Base-by-base conservation (phyloP, 2,329 filamentous ascomycete species). In the Fusarium falciforme region DNA sequence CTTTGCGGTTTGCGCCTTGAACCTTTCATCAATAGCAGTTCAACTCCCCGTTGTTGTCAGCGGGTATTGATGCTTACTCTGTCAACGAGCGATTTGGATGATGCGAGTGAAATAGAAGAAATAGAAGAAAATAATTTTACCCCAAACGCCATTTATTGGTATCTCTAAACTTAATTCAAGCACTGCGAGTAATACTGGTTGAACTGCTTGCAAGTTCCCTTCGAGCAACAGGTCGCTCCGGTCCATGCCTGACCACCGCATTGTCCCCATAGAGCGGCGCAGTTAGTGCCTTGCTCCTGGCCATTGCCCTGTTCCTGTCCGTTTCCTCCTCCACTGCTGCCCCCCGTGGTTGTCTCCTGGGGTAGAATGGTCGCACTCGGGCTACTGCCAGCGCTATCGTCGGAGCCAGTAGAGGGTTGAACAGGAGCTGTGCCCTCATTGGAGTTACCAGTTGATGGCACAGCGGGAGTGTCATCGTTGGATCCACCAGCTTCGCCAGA, bases 131-230 rank as follows among this genome's bases (percentile, higher is more conserved):
- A n/a, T 2, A 0, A 5, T 52, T 52, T 52, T 27, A 20, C 17
- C 16, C 27, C 27, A 0, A 31, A 52, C 47, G 47, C 27, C 47
- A 8, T 52, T 1, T 2, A 12, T 31, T 31, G 12, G 2, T 52
- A 52, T 29, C 4, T 31, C 5, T 5, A n/a, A 12, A 9, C 47
- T 20, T 64, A 72, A 47, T 66, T 69, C 14, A 54, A 52, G 17
- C 70, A 70, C 20, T 73, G 70, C 14, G 67, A 68, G 54, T 73
- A 73, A 16, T 67, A 73, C 4, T 66, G 36, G 52, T 70, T 72
- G 5, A 61, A 35, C 11, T 44, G 11, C 22, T 61, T 52, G 27
- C 70, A 72, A 16, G 70, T 72, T 38, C 70, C 70, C 20, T 59
- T 8, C 5, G 67, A 63, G 36, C 70, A 72, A 29, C 70, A 72